Evolutionary conservation across 352 stramenopile genomes (phyloP).

Genomic region (Phytopythium vexans): DNA sequence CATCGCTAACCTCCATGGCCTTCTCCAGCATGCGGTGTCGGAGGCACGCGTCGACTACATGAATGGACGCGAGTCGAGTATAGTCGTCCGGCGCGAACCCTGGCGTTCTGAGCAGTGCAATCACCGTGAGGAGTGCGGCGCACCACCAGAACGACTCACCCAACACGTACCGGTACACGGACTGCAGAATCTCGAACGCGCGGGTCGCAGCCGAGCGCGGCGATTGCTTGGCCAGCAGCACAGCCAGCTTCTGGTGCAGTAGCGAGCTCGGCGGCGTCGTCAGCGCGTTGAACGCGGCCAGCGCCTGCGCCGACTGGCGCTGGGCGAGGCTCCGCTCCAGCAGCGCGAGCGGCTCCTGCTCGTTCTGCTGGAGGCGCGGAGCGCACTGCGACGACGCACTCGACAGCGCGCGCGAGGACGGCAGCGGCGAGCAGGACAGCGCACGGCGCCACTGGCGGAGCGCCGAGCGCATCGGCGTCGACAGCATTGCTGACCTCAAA

Average conservation of each 20-base stretch:
- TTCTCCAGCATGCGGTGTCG: conserved; percentile 45
- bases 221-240: conserved; percentile 47
- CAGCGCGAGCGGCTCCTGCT: conserved; percentile 12
- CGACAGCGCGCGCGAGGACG: background rate
- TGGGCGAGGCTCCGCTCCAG: conserved; percentile 38
- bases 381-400: background rate
- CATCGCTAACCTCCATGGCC: conserved; percentile 44
- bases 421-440: background rate
- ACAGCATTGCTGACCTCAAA: too few relatives aligned
- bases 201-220: conserved; percentile 14
- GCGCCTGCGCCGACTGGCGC: conserved; percentile 23
- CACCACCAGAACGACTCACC: background rate
- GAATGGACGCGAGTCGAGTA: conserved; percentile 62
- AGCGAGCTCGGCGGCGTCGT: conserved; percentile 19
- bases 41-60: conserved; percentile 64
- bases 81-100: conserved; percentile 50
- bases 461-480: too few relatives aligned
- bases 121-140: too few relatives aligned
- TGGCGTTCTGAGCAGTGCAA: conserved; percentile 9
- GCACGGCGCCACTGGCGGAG: background rate
- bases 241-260: conserved; percentile 43
- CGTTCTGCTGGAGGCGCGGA: background rate
- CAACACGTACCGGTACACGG: conserved; percentile 26
- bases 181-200: conserved; percentile 38
- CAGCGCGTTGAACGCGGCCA: conserved; percentile 35